Evolutionary conservation across 352 stramenopile genomes (phyloP), one percentile per base, ranked within the genome.

Genomic region (Elongisporangium senticosum): DNA sequence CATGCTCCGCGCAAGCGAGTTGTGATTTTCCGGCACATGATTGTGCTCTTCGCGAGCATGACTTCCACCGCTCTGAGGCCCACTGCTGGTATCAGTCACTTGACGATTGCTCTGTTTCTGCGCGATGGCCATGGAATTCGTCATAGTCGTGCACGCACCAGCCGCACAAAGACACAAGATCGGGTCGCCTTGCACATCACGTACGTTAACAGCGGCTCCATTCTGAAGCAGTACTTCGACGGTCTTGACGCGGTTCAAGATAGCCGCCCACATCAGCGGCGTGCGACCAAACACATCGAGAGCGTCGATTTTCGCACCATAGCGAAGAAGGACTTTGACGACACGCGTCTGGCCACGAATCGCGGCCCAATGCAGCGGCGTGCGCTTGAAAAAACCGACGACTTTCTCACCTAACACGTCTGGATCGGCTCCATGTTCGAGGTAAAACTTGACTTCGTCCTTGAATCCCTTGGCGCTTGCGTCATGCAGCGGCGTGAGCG

Each of bases 311-410:
- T 76, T 62, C 5, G 69, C 79, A 33, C 82, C 78, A 56, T 80
- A 89, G 22, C 62, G 68, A 22, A 94, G 55, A 15, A 94, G 62
- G n/a, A 89, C 49, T 20, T 83, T 76, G 22, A 94, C 69, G 17
- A 76, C 71, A 13, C 72, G 62, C 0, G 71, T 65, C 51, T 92
- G 68, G 2, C 84, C 84, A 59, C 84, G 82, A 58, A 94, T 92
- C 6, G 84, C 84, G 15, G 84, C 80, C 83, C 83, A 93, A 47
- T 93, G 83, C 8, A 93, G 74, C 6, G 83, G 83, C 2, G 79
- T 90, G 14, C 83, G 81, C 13, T 68, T 63, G 53, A 89, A 90
- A 33, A 79, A 86, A 0, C 83, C 81, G 0, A 72, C 75, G 0
- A 87, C 79, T 59, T 90, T 79, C 59, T 94, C 84, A 5, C 84